These are phyloP conservation scores for Cryphonectria naterciae DNA, from an alignment of 2,329 filamentous ascomycete species.

Conservation along the genomic window DNA sequence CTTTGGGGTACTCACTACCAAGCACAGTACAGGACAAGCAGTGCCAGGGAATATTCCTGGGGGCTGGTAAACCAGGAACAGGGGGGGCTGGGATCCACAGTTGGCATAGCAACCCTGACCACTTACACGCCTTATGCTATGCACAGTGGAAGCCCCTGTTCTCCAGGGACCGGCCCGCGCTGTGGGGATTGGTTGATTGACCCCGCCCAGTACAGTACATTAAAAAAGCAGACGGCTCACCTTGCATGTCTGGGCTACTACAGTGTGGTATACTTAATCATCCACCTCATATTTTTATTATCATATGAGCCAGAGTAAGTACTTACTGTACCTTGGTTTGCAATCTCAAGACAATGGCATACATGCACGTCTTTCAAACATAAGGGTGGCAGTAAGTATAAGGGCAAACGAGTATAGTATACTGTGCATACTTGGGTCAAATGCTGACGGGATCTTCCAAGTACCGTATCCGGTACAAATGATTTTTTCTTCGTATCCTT, in stretches of 20 bases:
- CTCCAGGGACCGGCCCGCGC: constrained; percentile 2
- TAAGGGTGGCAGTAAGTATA: background rate
- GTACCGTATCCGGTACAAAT: constrained; percentile 12
- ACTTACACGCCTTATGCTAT: constrained; percentile 1
- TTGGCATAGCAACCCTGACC: constrained; percentile 11
- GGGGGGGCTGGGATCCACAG: constrained; percentile 14
- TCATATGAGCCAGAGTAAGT: too few relatives aligned
- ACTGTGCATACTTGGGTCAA: background rate
- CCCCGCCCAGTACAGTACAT: background rate
- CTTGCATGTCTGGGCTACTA: background rate
- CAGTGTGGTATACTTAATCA: too few relatives aligned
- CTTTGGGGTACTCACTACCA: background rate
- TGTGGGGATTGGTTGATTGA: background rate
- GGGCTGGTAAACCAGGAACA: constrained; percentile 20
- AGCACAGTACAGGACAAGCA: background rate
- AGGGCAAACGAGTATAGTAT: background rate
- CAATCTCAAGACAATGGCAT: background rate
- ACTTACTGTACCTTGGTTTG: too few relatives aligned
- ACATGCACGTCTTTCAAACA: background rate
- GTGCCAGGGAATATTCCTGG: constrained; percentile 10
- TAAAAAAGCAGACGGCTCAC: background rate
- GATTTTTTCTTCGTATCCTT: background rate
- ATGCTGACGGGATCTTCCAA: background rate
- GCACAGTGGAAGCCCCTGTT: background rate
- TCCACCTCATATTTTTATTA: background rate